Percentiles rank a stretch among this genome's conserved stretches.
These are phyloP conservation scores for Hydnomerulius pinastri DNA, from an alignment of 768 basidiomycete species.

Conservation along the genomic window DNA sequence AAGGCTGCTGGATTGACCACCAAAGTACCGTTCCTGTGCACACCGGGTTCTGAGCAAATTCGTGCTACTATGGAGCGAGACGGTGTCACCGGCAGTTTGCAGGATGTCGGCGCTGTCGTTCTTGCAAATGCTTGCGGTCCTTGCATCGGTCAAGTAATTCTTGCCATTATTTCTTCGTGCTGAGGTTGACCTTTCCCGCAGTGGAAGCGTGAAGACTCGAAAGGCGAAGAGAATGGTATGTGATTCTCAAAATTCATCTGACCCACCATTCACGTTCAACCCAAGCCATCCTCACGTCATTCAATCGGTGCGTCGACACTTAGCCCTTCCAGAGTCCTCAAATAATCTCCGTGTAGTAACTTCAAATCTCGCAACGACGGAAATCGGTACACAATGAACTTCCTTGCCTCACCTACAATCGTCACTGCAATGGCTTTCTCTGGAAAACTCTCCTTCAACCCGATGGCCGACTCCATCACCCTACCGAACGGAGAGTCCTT, in stretches of 20 bases:
- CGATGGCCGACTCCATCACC: constrained; percentile 72
- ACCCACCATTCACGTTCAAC: constrained; percentile 4
- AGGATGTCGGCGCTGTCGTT: constrained; percentile 91
- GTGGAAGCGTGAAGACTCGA: constrained; percentile 93
- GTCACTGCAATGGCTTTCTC: constrained; percentile 98
- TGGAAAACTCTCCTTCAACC: constrained; percentile 92
- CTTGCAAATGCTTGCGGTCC: constrained; percentile 98
- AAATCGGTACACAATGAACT: constrained; percentile 93
- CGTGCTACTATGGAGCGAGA: constrained; percentile 97
- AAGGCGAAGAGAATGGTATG: constrained; percentile 88
- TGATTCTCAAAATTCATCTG: constrained; percentile 5
- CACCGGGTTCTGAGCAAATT: constrained; percentile 94
- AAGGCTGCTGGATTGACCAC: constrained; percentile 77
- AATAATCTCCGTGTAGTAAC: constrained; percentile 43
- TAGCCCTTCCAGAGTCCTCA: background rate
- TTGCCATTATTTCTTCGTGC: background rate
- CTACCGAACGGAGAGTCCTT: constrained; percentile 75
- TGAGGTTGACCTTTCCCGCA: constrained; percentile 29
- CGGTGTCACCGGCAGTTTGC: constrained; percentile 74
- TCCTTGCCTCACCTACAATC: constrained; percentile 94
- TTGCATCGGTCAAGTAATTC: constrained; percentile 88
- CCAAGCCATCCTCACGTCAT: constrained; percentile 91
- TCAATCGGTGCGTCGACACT: constrained; percentile 71
- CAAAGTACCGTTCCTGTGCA: constrained; percentile 86
- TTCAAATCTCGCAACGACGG: constrained; percentile 98